A percentile compares a stretch with the other conserved stretches of the same genome.
phyloP scores from a whole-genome alignment of 179 eudicot genomes.

The Amaranthus tricolor region DNA sequence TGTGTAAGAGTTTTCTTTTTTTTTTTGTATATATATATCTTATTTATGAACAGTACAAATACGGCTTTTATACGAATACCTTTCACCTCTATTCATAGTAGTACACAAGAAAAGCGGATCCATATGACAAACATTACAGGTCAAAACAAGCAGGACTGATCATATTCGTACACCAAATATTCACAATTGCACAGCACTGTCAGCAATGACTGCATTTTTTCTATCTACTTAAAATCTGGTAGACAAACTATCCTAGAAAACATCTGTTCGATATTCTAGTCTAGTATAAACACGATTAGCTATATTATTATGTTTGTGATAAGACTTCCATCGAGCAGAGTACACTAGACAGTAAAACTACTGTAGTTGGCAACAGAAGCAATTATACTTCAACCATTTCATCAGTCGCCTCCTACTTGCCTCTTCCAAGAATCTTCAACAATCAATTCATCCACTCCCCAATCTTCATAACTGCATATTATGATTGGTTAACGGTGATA shows the following conservation, averaged over 20 bases:
- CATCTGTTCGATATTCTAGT: too few relatives aligned
- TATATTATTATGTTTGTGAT: too few relatives aligned
- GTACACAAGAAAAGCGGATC: not conserved
- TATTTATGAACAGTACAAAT: too few relatives aligned
- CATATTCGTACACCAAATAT: not conserved
- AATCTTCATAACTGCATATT: conserved; percentile 75
- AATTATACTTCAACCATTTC: not conserved
- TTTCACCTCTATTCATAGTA: not conserved
- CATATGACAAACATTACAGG: not conserved
- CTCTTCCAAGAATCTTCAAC: conserved; percentile 99
- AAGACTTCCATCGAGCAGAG: not conserved
- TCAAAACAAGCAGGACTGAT: not conserved
- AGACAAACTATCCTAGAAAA: not conserved
- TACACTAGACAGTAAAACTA: not conserved
- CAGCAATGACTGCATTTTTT: not conserved
- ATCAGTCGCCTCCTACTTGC: conserved; percentile 89
- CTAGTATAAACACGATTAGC: too few relatives aligned
- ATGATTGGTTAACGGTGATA: not conserved
- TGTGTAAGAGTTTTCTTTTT: too few relatives aligned
- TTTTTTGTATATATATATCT: too few relatives aligned
- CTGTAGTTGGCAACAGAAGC: not conserved
- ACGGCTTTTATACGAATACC: too few relatives aligned
- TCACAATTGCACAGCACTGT: not conserved
- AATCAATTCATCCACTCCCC: conserved; percentile 96
- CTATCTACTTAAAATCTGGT: not conserved